Evolutionary conservation across 1,284 basidiomycete genomes (phyloP).

Genomic region (Sphagnurus paluster): DNA sequence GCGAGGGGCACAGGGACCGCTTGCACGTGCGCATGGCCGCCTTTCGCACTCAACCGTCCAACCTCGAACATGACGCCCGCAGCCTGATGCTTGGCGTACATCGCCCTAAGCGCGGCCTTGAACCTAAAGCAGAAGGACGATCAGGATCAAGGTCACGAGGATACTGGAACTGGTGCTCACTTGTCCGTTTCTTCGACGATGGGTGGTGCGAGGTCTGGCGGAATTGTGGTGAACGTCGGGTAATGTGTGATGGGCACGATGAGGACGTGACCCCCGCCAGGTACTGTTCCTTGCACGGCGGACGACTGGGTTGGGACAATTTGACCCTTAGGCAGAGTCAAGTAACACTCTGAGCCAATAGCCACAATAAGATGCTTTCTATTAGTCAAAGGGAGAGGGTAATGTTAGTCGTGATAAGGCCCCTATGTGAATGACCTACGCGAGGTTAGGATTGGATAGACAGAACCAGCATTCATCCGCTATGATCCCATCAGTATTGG

Average conservation of each 20-base stretch:
- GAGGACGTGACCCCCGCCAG: conserved; percentile 92
- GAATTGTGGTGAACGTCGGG: conserved; percentile 66
- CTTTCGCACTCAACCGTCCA: conserved; percentile 78
- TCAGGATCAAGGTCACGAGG: background rate
- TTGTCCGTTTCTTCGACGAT: conserved; percentile 81
- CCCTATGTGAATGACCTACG: conserved; percentile 45
- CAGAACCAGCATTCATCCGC: conserved; percentile 97
- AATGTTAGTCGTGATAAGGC: background rate
- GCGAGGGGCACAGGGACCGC: conserved; percentile 77
- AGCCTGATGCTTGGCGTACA: conserved; percentile 73
- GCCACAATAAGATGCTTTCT: conserved; percentile 94
- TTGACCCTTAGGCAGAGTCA: conserved; percentile 92
- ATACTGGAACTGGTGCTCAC: conserved; percentile 31
- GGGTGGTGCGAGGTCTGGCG: conserved; percentile 70
- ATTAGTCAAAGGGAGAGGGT: conserved; percentile 5
- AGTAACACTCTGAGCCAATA: conserved; percentile 90
- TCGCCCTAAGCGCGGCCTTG: conserved; percentile 70
- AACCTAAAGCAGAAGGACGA: conserved; percentile 46
- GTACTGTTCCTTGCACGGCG: conserved; percentile 54
- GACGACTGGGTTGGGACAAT: conserved; percentile 76
- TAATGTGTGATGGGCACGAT: conserved; percentile 81
- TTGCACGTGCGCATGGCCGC: conserved; percentile 94
- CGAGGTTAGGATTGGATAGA: conserved; percentile 86
- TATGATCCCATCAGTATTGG: conserved; percentile 28
- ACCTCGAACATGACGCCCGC: conserved; percentile 85